Conservation (phyloP, 2,329 filamentous ascomycete species). For the Zymoseptoria ardabiliae region DNA sequence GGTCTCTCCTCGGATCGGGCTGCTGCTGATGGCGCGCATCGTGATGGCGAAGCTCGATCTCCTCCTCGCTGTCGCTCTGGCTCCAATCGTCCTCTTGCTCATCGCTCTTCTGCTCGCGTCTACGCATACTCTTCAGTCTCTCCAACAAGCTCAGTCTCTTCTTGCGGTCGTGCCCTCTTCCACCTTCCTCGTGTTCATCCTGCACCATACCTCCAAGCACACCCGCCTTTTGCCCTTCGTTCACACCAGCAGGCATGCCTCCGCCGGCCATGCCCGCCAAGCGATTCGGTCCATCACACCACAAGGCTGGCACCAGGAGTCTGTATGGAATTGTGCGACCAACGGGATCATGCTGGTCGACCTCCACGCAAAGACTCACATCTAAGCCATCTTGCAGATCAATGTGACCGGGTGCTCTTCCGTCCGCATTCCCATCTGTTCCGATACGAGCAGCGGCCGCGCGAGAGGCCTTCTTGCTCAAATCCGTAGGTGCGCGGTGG, state of each 20-base stretch:
- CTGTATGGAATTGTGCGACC: constrained; percentile 85
- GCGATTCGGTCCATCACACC: constrained; percentile 30
- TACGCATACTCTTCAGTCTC: constrained; percentile 14
- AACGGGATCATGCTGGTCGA: constrained; percentile 74
- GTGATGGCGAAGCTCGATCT: background rate
- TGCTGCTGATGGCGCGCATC: constrained; percentile 1
- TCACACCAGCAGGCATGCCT: background rate
- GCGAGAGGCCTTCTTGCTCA: constrained; percentile 35
- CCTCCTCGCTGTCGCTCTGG: constrained; percentile 11
- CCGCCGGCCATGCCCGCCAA: background rate
- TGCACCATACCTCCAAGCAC: constrained; percentile 24
- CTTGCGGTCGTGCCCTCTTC: constrained; percentile 12
- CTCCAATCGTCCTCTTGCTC: constrained; percentile 13
- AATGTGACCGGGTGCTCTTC: constrained; percentile 51
- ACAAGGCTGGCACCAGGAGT: constrained; percentile 71
- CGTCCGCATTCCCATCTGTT: constrained; percentile 49
- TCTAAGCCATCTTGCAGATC: constrained; percentile 79
- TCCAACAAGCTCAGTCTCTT: constrained; percentile 13
- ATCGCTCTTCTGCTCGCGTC: constrained; percentile 6
- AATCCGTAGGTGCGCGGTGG: constrained; percentile 38
- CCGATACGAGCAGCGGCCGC: constrained; percentile 39
- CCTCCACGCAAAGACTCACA: constrained; percentile 81
- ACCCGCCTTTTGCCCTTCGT: background rate
- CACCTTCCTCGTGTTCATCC: constrained; percentile 6
- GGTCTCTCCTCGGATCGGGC: constrained; percentile 1